Conservation (phyloP, 768 basidiomycete species). For the Hericium alpestre region DNA sequence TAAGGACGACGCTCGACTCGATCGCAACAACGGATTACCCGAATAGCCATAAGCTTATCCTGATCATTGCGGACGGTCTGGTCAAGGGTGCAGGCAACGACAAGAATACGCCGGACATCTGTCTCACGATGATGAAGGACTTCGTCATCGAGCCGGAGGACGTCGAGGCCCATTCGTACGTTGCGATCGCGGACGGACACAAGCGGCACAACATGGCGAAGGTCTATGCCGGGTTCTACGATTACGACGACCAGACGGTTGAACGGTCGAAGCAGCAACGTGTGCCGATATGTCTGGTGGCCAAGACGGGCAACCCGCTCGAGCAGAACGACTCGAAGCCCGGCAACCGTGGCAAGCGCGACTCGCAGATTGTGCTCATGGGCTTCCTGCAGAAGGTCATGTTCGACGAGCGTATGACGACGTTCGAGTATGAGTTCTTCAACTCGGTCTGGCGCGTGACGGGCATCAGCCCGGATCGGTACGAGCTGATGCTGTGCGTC, state of each 20-base stretch:
- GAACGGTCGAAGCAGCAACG: constrained; percentile 93
- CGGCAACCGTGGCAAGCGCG: constrained; percentile 97
- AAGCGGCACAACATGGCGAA: constrained; percentile 99
- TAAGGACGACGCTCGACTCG: constrained; percentile 96
- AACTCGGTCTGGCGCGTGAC: constrained; percentile 94
- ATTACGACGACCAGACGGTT: constrained; percentile 83
- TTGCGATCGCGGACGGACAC: constrained; percentile 99
- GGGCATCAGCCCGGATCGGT: constrained; percentile 91
- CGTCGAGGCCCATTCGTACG: constrained; percentile 90
- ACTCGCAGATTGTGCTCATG: constrained; percentile 97
- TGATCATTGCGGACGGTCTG: constrained; percentile 97
- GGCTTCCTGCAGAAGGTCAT: constrained; percentile 97
- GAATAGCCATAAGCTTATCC: constrained; percentile 90
- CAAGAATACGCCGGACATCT: constrained; percentile 88
- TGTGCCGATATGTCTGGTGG: constrained; percentile 90
- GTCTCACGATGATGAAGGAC: constrained; percentile 94
- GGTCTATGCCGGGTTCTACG: constrained; percentile 95
- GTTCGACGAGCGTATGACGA: constrained; percentile 99
- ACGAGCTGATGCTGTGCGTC: constrained; percentile 90
- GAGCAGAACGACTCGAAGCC: constrained; percentile 88
- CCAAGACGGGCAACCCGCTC: constrained; percentile 88
- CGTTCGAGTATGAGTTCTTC: constrained; percentile 99
- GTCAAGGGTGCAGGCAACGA: constrained; percentile 91
- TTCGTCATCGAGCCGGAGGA: constrained; percentile 70
- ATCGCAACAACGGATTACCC: constrained; percentile 98